A percentile compares a stretch with the other conserved stretches of the same genome.
phyloP scores from a whole-genome alignment of 345 rosid species.

The Gossypium thurberi region DNA sequence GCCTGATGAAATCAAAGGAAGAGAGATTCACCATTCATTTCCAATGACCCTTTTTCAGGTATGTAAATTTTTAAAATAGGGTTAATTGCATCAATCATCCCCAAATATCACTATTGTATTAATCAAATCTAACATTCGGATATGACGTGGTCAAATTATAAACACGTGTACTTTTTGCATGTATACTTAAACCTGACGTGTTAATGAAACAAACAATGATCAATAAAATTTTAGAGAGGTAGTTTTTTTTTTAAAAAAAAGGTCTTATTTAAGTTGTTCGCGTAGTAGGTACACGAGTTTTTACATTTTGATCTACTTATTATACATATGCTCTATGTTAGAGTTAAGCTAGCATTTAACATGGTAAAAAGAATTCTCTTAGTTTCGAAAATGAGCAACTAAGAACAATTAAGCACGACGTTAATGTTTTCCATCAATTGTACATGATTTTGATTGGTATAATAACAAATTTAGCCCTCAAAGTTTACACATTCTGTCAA shows the following conservation, averaged over 20 bases:
- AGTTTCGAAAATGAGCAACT: no score
- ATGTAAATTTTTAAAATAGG: background rate
- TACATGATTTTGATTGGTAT: no score
- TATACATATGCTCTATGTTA: background rate
- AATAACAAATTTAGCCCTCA: no score
- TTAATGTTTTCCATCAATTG: no score
- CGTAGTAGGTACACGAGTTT: background rate
- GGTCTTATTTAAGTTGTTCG: background rate
- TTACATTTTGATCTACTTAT: background rate
- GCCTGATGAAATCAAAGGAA: slow-evolving; percentile 84
- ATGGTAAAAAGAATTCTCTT: no score
- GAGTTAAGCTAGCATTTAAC: background rate
- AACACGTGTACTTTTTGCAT: background rate
- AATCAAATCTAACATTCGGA: background rate
- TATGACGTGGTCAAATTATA: no score
- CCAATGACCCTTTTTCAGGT: slow-evolving; percentile 96
- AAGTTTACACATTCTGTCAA: no score
- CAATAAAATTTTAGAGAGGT: background rate
- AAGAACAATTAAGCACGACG: no score
- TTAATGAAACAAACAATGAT: background rate
- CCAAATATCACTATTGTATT: background rate
- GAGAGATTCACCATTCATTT: slow-evolving; percentile 84
- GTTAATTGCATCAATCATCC: background rate
- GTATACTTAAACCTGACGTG: no score
- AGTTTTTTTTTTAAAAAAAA: background rate